These are phyloP conservation scores for Leptodermis oblonga DNA, from an alignment of 257 asterid species.

Conservation along the genomic window DNA sequence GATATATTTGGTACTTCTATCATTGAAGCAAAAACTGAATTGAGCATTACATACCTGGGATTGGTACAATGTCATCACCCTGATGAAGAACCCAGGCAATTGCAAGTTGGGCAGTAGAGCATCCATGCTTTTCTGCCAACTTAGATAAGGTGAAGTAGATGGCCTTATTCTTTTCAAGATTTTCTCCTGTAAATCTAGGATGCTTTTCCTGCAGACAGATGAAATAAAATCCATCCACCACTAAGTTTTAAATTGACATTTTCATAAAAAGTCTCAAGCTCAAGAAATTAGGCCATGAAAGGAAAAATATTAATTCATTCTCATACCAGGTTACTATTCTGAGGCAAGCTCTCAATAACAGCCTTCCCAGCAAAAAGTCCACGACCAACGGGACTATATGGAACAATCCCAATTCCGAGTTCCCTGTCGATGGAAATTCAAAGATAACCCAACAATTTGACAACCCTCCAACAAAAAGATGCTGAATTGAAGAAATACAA, in stretches of 20 bases:
- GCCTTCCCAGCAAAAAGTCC: conserved; percentile 55
- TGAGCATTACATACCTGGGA: conserved; percentile 44
- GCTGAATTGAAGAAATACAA: neutral
- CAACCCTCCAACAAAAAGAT: neutral
- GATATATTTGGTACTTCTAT: neutral
- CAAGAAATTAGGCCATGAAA: neutral
- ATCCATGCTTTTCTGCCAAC: conserved; percentile 44
- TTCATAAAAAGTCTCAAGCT: neutral
- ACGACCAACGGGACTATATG: conserved; percentile 54
- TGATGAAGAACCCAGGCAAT: conserved; percentile 58
- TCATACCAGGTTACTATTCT: conserved; percentile 42
- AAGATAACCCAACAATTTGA: neutral
- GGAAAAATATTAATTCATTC: neutral
- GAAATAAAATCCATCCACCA: neutral
- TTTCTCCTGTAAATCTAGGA: conserved; percentile 60
- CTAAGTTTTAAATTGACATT: neutral
- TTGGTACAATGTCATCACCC: conserved; percentile 51
- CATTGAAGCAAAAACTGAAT: neutral
- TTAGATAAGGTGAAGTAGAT: conserved; percentile 42
- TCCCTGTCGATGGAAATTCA: conserved; percentile 26
- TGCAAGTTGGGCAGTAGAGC: conserved; percentile 61
- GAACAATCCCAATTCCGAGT: conserved; percentile 61
- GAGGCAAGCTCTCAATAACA: conserved; percentile 31
- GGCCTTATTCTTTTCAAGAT: conserved; percentile 55
- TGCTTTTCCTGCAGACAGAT: conserved; percentile 22